Base-by-base conservation (phyloP, 2,329 filamentous ascomycete genomes). In the Aspergillus jensenii region DNA sequence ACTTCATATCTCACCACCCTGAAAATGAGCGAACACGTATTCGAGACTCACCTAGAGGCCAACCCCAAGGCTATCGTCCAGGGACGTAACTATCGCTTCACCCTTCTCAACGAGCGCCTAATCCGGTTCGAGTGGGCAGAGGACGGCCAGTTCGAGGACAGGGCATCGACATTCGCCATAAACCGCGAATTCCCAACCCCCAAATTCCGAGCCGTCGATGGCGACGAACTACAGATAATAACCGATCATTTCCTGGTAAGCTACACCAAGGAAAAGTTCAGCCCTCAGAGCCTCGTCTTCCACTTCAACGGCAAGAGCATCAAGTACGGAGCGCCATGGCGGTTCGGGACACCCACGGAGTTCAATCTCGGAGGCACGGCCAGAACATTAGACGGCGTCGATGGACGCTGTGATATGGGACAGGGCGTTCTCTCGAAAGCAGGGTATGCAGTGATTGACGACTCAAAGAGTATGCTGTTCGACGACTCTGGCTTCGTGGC, bases 91-190 rank as follows among this genome's bases (percentile, higher is more conserved):
- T 87, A 83, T 69, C 82, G 85, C 54, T 87, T 88, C 67, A 87
- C 82, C 8, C 62, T 88, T 47, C 75, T 88, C 48, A 81, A 78
- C 9, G 80, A 85, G 51, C 76, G 80, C 2, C 74, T 87, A 2
- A 62, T 88, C 27, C 82, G 86, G 33, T 87, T 83, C 60, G 85
- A 88, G 71, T 88, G 84, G 83, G 80, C 85, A 0, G 74, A 78
- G 11, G 84, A 88, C 60, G 79, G 81, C 49, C 66, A 74, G 35
- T 88, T 88, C 63, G 86, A 88, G 66, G 84, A 88, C 66, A 80
- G 85, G 4, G 82, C 83, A 0, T 87, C 84, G 0, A 82, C 82
- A 9, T 85, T 88, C 66, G 86, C 85, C n/a, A 76, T 84, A 56
- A 81, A 84, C 61, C 78, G 85, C 25, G 70, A 75, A 11, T 74